phyloP scores from a whole-genome alignment of 371 early-diverging fungal genomes.

The Vairimorpha necatrix region DNA sequence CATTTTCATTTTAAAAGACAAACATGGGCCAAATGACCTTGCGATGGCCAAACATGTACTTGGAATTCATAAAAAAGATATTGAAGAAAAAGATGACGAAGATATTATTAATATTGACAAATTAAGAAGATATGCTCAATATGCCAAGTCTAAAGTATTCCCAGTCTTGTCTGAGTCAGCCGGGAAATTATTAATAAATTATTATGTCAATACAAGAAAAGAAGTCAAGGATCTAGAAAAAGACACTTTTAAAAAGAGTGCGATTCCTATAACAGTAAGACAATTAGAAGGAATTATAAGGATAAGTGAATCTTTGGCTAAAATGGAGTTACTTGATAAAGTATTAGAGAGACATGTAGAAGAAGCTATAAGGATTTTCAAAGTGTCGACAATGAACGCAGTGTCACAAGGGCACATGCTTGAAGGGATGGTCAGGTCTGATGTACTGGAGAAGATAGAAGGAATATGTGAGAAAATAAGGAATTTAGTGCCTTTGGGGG shows the following conservation, averaged over 20 bases:
- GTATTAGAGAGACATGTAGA: constrained; percentile 85
- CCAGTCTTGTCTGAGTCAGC: constrained; percentile 61
- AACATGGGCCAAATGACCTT: constrained; percentile 74
- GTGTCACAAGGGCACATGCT: constrained; percentile 64
- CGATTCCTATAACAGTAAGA: constrained; percentile 94
- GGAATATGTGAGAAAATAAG: constrained; percentile 53
- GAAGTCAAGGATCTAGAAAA: constrained; percentile 75
- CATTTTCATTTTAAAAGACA: constrained; percentile 88
- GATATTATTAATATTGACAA: constrained; percentile 50
- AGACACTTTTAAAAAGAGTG: constrained; percentile 70
- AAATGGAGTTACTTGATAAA: constrained; percentile 79
- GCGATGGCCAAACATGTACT: constrained; percentile 65
- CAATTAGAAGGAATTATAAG: constrained; percentile 98
- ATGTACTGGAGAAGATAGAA: constrained; percentile 52
- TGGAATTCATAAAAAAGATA: constrained; percentile 41
- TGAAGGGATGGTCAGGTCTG: constrained; percentile 64
- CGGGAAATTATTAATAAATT: constrained; percentile 69
- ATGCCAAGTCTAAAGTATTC: constrained; percentile 58
- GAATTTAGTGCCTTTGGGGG: constrained; percentile 60
- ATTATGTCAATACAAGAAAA: constrained; percentile 83
- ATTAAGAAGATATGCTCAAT: constrained; percentile 61
- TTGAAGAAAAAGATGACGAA: constrained; percentile 34
- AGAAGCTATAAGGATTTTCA: constrained; percentile 94
- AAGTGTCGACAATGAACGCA: constrained; percentile 91
- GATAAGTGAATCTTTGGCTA: constrained; percentile 94